Evolutionary conservation across 176 grass and related monocot species (phyloP).

Genomic region (Ampelocalamus luodianensis): DNA sequence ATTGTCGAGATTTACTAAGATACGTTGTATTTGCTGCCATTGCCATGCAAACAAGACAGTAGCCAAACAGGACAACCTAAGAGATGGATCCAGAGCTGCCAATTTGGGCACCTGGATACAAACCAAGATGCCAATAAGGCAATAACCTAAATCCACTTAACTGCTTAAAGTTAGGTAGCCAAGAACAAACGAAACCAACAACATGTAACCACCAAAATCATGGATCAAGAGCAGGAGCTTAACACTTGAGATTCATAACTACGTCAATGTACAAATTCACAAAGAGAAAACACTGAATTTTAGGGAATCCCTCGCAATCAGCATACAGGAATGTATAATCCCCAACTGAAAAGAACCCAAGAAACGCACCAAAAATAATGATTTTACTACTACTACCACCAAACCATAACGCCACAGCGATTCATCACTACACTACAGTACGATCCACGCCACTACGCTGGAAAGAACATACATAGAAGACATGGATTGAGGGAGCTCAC

Average conservation of each 20-base stretch:
- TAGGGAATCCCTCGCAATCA: background rate
- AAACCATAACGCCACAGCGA: background rate
- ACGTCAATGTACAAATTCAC: background rate
- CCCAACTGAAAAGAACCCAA: background rate
- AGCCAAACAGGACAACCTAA: no score
- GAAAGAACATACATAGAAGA: background rate
- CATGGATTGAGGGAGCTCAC: constrained; percentile 43
- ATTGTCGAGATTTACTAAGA: no score
- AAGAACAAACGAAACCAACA: background rate
- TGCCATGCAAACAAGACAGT: no score
- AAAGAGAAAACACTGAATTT: background rate
- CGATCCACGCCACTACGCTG: background rate
- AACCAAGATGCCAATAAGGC: no score
- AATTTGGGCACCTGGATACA: no score
- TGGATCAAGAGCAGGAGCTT: background rate
- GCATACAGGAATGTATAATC: background rate
- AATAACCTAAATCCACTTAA: no score
- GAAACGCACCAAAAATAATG: background rate
- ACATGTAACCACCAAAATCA: background rate
- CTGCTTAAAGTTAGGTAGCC: no score
- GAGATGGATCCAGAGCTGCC: no score
- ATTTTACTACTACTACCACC: background rate
- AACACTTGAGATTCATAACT: background rate
- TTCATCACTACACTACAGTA: background rate
- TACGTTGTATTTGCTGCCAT: no score